Evolutionary conservation across 2,329 filamentous ascomycete genomes (phyloP).

Genomic region (Phyllosticta citriasiana): DNA sequence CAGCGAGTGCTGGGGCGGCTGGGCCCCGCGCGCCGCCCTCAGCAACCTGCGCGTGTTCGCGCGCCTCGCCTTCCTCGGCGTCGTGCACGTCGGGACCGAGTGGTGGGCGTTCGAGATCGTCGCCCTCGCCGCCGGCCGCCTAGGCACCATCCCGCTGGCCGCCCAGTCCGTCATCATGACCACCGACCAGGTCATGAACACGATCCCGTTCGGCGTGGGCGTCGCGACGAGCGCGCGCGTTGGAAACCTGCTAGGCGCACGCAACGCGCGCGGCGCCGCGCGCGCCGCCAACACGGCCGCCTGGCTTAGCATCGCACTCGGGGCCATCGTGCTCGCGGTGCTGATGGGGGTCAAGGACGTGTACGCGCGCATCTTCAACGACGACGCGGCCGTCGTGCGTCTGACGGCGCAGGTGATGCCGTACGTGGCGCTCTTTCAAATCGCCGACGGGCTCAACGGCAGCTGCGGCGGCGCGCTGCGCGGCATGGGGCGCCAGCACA

Average conservation of each 20-base stretch:
- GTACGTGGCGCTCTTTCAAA: conserved; percentile 81
- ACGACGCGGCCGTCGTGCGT: conserved; percentile 59
- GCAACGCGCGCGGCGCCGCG: conserved; percentile 54
- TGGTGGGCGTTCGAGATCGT: conserved; percentile 96
- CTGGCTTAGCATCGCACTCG: conserved; percentile 59
- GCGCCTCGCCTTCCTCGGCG: conserved; percentile 62
- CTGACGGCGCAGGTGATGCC: conserved; percentile 73
- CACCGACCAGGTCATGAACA: conserved; percentile 73
- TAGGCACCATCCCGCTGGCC: conserved; percentile 69
- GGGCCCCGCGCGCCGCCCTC: conserved; percentile 49
- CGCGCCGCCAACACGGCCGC: conserved; percentile 68
- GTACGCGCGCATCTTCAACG: conserved; percentile 73
- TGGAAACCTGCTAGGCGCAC: conserved; percentile 68
- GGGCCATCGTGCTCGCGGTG: conserved; percentile 54
- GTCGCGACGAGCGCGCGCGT: conserved; percentile 70
- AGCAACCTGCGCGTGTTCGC: conserved; percentile 61
- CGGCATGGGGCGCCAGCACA: conserved; percentile 79
- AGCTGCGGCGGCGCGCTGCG: conserved; percentile 71
- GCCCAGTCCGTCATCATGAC: conserved; percentile 89
- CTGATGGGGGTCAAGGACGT: conserved; percentile 62
- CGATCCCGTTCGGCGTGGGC: conserved; percentile 77
- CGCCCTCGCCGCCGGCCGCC: conserved; percentile 66
- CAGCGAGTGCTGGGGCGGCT: conserved; percentile 70
- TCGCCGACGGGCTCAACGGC: conserved; percentile 78
- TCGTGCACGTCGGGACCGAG: conserved; percentile 79